Evolutionary conservation across 352 stramenopile genomes (phyloP).

Genomic region (Phytophthora pisi): DNA sequence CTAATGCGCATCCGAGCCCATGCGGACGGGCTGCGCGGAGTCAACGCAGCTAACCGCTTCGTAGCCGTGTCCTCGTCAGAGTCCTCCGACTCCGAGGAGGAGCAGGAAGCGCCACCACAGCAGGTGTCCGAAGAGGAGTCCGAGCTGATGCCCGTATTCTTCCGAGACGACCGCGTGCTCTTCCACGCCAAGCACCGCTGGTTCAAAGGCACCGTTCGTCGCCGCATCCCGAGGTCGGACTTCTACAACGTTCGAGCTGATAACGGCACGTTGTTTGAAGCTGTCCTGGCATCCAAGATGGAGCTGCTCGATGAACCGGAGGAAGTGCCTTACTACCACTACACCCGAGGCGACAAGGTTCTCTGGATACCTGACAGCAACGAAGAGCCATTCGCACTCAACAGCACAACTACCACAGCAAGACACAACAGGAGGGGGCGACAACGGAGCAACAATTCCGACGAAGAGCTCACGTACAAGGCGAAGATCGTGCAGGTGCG

Average conservation of each 20-base stretch:
- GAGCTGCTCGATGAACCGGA: slow-evolving; percentile 33
- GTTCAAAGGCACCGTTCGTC: slow-evolving; percentile 43
- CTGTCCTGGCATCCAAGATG: slow-evolving; percentile 54
- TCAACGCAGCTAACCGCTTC: slow-evolving; percentile 58
- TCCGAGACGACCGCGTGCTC: slow-evolving; percentile 55
- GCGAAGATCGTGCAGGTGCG: slow-evolving; percentile 44
- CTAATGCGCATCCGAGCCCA: slow-evolving; percentile 51
- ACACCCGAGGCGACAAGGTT: slow-evolving; percentile 41
- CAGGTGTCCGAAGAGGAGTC: slow-evolving; percentile 33
- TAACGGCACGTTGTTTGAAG: slow-evolving; percentile 52
- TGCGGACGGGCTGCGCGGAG: slow-evolving; percentile 55
- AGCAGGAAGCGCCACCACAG: slow-evolving; percentile 23
- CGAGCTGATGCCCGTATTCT: slow-evolving; percentile 41
- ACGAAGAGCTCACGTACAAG: slow-evolving; percentile 48
- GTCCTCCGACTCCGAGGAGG: slow-evolving; percentile 34
- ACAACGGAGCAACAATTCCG: slow-evolving; percentile 12
- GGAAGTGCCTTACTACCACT: slow-evolving; percentile 29
- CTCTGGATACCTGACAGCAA: slow-evolving; percentile 38
- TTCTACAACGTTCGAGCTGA: slow-evolving; percentile 64
- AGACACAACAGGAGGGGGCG: slow-evolving; percentile 2
- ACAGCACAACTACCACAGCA: slow-evolving; percentile 4
- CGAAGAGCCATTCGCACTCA: not conserved
- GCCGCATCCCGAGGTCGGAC: slow-evolving; percentile 47
- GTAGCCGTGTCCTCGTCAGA: slow-evolving; percentile 46
- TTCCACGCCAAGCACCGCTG: slow-evolving; percentile 44